Evolutionary conservation across 805 yeast species (phyloP), one percentile per base, ranked within the genome.

Genomic region (Millerozyma miso): DNA sequence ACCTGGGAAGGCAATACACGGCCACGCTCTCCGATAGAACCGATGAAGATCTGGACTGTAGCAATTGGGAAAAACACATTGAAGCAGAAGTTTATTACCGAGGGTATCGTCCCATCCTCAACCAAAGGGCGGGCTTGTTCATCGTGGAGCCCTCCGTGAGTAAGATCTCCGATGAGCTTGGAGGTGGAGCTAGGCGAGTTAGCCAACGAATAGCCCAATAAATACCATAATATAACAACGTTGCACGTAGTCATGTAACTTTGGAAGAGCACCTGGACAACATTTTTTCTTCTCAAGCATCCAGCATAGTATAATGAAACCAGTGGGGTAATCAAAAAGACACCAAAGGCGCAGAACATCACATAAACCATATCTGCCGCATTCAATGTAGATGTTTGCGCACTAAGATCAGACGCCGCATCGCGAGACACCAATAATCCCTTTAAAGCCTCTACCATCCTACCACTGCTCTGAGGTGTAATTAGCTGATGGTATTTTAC

Each of bases 331-430:
- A 73, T 63, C 40, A 73, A 60, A 54, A 69, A 71, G 15, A 79
- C 79, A 6, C 71, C 68, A 14, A 77, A 71, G 0, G 81, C 59
- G 47, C 74, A 71, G 45, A 72, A 63, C 59, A 73, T 38, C 15
- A 75, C 67, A 43, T 73, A 76, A 5, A 69, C 79, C 77, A 76
- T 74, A 50, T 76, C 80, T 6, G 72, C 67, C 1, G 72, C 52
- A 31, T 50, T 60, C 13, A 66, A 62, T 3, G 69, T 59, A 8
- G 68, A 58, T 1, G 70, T 23, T 23, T 23, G 29, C 29, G 6
- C 10, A 10, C 29, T 23, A 10, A 23, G 29, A 6, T 23, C 29
- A 23, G 29, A 23, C 6, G 29, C 29, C 6, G 29, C 29, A 23
- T 23, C 29, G 6, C 29, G 6, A 10, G 29, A 23, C 6, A 23